A percentile compares a stretch with the other conserved stretches of the same genome.
phyloP scores from a whole-genome alignment of 2,329 filamentous ascomycete genomes.

The Epichloe scottii region DNA sequence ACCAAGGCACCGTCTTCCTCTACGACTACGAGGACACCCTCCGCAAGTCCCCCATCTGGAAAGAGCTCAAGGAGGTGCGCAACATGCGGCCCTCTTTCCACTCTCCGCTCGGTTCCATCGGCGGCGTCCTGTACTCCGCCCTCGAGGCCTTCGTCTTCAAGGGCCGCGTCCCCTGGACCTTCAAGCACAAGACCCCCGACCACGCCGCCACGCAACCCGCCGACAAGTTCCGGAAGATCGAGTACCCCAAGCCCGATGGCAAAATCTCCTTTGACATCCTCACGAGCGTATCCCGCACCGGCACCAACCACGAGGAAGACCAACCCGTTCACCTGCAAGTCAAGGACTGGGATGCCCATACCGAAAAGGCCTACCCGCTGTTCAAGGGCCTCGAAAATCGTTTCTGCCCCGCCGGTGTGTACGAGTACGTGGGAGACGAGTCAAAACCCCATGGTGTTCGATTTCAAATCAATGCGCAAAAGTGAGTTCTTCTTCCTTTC shows the following conservation, averaged over 20 bases:
- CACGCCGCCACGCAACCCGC: conserved; percentile 68
- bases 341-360: conserved; percentile 87
- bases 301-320: conserved; percentile 97
- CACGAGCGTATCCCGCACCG: conserved; percentile 87
- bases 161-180: conserved; percentile 80
- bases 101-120: conserved; percentile 72
- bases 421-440: conserved; percentile 92
- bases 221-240: conserved; percentile 73
- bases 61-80: conserved; percentile 84
- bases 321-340: conserved; percentile 95
- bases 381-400: conserved; percentile 92
- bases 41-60: conserved; percentile 80
- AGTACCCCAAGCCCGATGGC: conserved; percentile 93
- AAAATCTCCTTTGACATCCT: conserved; percentile 93
- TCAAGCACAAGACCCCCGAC: conserved; percentile 73
- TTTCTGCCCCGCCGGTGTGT: conserved; percentile 95
- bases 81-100: conserved; percentile 98
- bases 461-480: conserved; percentile 96
- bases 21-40: conserved; percentile 89
- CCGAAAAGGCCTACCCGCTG: conserved; percentile 66
- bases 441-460: conserved; percentile 77
- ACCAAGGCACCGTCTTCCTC: conserved; percentile 68
- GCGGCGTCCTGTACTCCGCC: conserved; percentile 84
- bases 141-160: conserved; percentile 81
- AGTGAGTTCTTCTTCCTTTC: conserved; percentile 49